phyloP scores from a whole-genome alignment of 371 early-diverging fungal species.

The Parasitella parasitica region DNA sequence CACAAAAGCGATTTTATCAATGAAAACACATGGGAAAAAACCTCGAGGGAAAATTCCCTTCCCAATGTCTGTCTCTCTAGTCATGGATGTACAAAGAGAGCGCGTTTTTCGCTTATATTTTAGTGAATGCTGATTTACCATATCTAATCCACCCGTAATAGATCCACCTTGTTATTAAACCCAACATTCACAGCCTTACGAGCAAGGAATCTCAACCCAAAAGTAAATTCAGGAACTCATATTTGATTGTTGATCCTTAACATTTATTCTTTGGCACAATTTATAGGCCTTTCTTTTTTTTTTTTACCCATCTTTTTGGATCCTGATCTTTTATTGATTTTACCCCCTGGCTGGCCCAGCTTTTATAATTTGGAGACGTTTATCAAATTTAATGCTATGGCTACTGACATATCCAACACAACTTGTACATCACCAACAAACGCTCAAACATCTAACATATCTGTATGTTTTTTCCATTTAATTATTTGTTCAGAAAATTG shows the following conservation, averaged over 20 bases:
- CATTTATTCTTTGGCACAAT: not conserved
- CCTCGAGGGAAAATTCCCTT: not conserved
- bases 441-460: not conserved
- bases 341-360: constrained; percentile 22
- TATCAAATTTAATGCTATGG: constrained; percentile 14
- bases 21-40: not conserved
- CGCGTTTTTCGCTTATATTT: not conserved
- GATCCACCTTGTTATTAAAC: no score
- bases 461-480: not conserved
- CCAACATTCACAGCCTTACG: no score
- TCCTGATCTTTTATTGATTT: not conserved
- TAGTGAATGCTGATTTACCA: not conserved
- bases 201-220: no score
- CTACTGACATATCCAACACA: constrained; percentile 7
- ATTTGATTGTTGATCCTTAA: no score
- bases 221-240: no score
- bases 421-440: not conserved
- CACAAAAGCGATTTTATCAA: not conserved
- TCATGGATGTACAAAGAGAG: not conserved
- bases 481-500: no score
- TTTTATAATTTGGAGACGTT: not conserved
- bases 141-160: not conserved
- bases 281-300: not conserved
- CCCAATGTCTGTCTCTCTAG: not conserved
- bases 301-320: not conserved